A percentile compares a stretch with the other conserved stretches of the same genome.
phyloP scores from a whole-genome alignment of 371 early-diverging fungal genomes.

The Nematocida parisii region DNA sequence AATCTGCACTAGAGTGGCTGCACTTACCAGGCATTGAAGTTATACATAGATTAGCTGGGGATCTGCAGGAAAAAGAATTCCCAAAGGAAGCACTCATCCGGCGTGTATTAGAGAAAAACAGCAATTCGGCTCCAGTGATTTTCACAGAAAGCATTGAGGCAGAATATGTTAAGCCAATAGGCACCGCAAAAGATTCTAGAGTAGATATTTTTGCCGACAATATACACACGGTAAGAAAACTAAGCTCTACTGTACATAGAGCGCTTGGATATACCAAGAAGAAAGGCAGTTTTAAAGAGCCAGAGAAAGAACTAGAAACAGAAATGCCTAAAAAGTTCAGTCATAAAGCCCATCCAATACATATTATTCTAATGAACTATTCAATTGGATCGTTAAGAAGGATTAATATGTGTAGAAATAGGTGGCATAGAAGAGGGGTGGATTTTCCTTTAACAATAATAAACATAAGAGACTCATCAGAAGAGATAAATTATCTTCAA shows the following conservation, averaged over 20 bases:
- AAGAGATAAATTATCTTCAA: constrained; percentile 12
- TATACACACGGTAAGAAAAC: neutral
- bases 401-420: neutral
- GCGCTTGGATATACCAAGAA: neutral
- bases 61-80: neutral
- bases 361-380: constrained; percentile 27
- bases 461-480: constrained; percentile 4
- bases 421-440: constrained; percentile 21
- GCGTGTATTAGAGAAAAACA: neutral
- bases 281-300: neutral
- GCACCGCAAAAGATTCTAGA: neutral
- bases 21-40: constrained; percentile 1
- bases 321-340: neutral
- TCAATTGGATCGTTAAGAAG: constrained; percentile 4
- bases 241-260: neutral
- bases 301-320: neutral
- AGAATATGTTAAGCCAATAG: neutral
- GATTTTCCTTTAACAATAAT: constrained; percentile 9
- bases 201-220: neutral
- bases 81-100: constrained; percentile 9
- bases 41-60: neutral
- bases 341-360: neutral
- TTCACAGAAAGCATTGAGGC: neutral
- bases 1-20: neutral
- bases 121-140: neutral